Evolutionary conservation across 2,329 filamentous ascomycete genomes (phyloP), one percentile per base, ranked within the genome.

Genomic region (Nothophaeocryptopus gaeumannii): DNA sequence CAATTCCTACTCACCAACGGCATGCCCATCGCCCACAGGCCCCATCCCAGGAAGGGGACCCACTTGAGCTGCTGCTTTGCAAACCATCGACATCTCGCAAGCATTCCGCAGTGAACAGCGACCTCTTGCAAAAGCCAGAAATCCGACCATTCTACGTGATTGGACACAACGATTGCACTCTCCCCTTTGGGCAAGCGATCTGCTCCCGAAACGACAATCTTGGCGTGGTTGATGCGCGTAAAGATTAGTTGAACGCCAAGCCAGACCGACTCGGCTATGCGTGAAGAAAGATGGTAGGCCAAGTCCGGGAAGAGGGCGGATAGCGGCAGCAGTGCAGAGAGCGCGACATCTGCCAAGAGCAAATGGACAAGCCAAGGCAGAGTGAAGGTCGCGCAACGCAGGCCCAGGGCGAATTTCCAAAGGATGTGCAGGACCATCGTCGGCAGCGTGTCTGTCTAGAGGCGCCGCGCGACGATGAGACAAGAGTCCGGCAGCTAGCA

Each of bases 91-190:
- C 78, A 83, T 43, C 78, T 72, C n/a, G 77, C 72, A 7, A 84
- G 73, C 82, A 85, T 85, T 47, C 73, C 74, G 10, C 77, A 67
- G 36, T 70, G 70, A 40, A 76, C 58, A 11, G 81, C 81, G 36
- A 83, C 66, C 33, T 75, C 74, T 66, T 85, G 80, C 55, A 84
- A 79, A 72, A 83, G 76, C 69, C 83, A 85, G 62, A 85, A 83
- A 65, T 84, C 81, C 49, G 74, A 72, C 81, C 81, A 84, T 44
- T 73, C 74, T 34, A 82, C 75, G 66, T 84, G 81, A 63, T 84
- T 83, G 46, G 75, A 71, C 45, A 84, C 68, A 30, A 84, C 78
- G 45, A 85, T 76, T 46, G 80, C 81, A 20, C 77, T 81, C 66
- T 85, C 81, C n/a, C 71, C 72, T 9, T 51, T 47, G 1, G 78